A percentile compares a stretch with the other conserved stretches of the same genome.
phyloP scores from a whole-genome alignment of 2,329 filamentous ascomycete species.

The Pseudogymnoascus sp. region DNA sequence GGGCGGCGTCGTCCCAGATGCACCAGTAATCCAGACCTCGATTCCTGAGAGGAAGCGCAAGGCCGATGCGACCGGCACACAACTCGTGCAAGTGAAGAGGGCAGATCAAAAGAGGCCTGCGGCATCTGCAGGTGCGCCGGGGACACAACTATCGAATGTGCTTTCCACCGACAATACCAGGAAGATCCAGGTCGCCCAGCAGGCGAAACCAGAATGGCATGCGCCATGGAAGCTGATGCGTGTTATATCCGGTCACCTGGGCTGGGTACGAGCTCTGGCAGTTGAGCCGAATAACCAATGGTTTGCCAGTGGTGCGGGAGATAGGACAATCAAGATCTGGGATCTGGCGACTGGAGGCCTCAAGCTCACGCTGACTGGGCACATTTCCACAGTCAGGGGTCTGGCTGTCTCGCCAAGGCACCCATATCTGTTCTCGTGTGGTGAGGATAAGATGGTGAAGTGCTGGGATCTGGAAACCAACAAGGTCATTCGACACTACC shows the following conservation, averaged over 20 bases:
- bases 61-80: constrained; percentile 19
- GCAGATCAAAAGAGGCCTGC: constrained; percentile 5
- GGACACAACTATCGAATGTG: constrained; percentile 8
- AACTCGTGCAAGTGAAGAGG: constrained; percentile 31
- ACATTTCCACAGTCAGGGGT: constrained; percentile 88
- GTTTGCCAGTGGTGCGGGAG: constrained; percentile 93
- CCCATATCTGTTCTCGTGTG: constrained; percentile 95
- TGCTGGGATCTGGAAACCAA: constrained; percentile 99
- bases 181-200: constrained; percentile 43
- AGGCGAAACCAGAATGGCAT: constrained; percentile 87
- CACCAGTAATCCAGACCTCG: background rate
- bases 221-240: constrained; percentile 97
- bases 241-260: constrained; percentile 91
- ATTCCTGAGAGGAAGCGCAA: constrained; percentile 17
- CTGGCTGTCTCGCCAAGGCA: constrained; percentile 88
- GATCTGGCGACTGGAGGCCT: constrained; percentile 84
- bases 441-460: constrained; percentile 99
- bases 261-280: constrained; percentile 84
- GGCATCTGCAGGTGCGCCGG: background rate
- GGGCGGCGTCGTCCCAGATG: constrained; percentile 17
- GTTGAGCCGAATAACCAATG: constrained; percentile 96
- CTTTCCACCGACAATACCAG: constrained; percentile 8
- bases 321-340: constrained; percentile 98
- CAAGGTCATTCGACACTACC: constrained; percentile 96
- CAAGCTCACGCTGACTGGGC: constrained; percentile 79